A percentile compares a stretch with the other conserved stretches of the same genome.
Conservation (phyloP, 1,284 basidiomycete genomes). For the Ceratobasidium sp. region DNA sequence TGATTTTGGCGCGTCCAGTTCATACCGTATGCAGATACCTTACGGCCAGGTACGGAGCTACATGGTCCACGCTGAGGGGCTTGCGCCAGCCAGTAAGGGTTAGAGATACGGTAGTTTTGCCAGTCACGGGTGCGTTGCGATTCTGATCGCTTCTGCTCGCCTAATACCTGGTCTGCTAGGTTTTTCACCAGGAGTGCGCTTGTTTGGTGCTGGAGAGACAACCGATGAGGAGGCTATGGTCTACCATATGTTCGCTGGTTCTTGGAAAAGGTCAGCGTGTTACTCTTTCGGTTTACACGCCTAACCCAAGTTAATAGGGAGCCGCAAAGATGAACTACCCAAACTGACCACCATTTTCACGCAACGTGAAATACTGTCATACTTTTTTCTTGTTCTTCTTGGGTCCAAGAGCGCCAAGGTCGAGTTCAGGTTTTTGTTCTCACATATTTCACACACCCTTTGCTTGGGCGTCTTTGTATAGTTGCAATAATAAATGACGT, state of each 20-base stretch:
- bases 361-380: background rate
- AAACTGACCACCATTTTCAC: background rate
- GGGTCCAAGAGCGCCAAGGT: background rate
- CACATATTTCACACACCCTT: background rate
- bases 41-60: conserved; percentile 54
- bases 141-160: background rate
- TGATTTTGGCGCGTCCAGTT: background rate
- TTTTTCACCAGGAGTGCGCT: conserved; percentile 48
- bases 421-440: background rate
- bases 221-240: conserved; percentile 49
- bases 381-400: background rate
- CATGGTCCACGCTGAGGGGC: conserved; percentile 55
- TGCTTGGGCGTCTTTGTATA: background rate
- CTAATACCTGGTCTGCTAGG: conserved; percentile 37
- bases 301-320: background rate
- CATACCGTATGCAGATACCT: conserved; percentile 51
- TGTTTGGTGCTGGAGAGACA: conserved; percentile 47
- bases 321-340: background rate
- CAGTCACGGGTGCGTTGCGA: conserved; percentile 50
- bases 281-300: background rate
- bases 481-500: background rate
- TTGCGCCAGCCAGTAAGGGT: conserved; percentile 55
- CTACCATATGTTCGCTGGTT: conserved; percentile 46
- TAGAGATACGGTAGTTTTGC: conserved; percentile 56
- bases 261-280: conserved; percentile 41